Evolutionary conservation across 345 rosid species (phyloP).

Genomic region (Stellera chamaejasme): DNA sequence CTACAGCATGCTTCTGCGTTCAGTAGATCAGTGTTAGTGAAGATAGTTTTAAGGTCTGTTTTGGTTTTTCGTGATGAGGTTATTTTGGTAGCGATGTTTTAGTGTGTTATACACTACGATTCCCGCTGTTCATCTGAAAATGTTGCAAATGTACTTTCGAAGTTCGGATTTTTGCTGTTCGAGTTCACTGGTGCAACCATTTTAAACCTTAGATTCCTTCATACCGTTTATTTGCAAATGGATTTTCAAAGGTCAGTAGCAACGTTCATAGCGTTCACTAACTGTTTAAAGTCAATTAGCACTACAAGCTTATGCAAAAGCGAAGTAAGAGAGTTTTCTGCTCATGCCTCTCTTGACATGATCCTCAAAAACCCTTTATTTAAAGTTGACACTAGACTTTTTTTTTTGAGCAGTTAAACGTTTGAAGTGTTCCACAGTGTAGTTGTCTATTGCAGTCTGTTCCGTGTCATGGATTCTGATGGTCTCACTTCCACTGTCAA

Average conservation of each 20-base stretch:
- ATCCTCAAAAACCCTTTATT: neutral
- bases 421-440: constrained; percentile 1
- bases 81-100: neutral
- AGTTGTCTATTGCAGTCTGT: neutral
- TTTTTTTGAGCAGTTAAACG: neutral
- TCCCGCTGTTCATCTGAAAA: neutral
- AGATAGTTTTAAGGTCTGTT: neutral
- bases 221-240: too few species aligned
- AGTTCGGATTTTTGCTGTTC: neutral
- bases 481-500: constrained; percentile 25
- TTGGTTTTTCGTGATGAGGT: neutral
- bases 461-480: constrained; percentile 50
- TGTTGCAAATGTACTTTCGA: constrained; percentile 6
- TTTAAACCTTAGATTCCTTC: neutral
- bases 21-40: constrained; percentile 28
- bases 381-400: constrained; percentile 7
- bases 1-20: constrained; percentile 13
- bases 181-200: neutral
- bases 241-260: neutral
- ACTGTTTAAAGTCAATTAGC: neutral
- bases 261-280: neutral
- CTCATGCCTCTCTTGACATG: too few species aligned
- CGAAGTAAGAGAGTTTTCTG: too few species aligned
- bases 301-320: neutral
- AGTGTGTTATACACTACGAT: too few species aligned